phyloP scores from a whole-genome alignment of 106 monocot species.

The Cymbidium sinense region DNA sequence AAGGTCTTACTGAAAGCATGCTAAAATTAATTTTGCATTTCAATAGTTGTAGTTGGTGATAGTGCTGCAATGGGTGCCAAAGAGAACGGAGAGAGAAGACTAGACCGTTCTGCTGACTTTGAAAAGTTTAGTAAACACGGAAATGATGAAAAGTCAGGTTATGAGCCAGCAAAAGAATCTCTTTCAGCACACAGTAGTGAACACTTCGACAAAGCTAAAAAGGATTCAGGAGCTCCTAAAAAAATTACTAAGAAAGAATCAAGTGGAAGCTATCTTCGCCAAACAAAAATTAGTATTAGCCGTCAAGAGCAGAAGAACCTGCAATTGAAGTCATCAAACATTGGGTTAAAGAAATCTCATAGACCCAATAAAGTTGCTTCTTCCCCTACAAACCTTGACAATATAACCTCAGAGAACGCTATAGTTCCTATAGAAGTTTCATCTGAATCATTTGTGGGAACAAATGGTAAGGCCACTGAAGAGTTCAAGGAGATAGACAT shows the following conservation, averaged over 20 bases:
- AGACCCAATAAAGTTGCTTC: conserved; percentile 34
- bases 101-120: conserved; percentile 29
- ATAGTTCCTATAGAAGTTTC: conserved; percentile 18
- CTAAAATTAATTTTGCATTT: conserved; percentile 4
- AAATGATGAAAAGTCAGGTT: conserved; percentile 50
- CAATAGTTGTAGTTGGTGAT: not conserved
- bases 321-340: too few species aligned
- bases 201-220: conserved; percentile 36
- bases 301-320: conserved; percentile 7
- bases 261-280: conserved; percentile 30
- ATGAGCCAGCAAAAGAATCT: conserved; percentile 63
- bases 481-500: conserved; percentile 62
- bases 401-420: conserved; percentile 23
- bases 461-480: conserved; percentile 49
- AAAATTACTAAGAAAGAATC: conserved; percentile 47
- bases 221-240: conserved; percentile 53
- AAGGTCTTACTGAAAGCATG: conserved; percentile 6
- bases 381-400: conserved; percentile 25
- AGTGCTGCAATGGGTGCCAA: conserved; percentile 59
- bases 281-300: conserved; percentile 31
- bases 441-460: conserved; percentile 68
- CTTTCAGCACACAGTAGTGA: conserved; percentile 49
- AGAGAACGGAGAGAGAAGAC: conserved; percentile 58
- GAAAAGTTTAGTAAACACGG: conserved; percentile 42
- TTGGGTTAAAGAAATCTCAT: conserved; percentile 40